These are phyloP conservation scores for Leccinum brunneo-olivaceum DNA, from an alignment of 1,284 basidiomycete species.

Conservation along the genomic window DNA sequence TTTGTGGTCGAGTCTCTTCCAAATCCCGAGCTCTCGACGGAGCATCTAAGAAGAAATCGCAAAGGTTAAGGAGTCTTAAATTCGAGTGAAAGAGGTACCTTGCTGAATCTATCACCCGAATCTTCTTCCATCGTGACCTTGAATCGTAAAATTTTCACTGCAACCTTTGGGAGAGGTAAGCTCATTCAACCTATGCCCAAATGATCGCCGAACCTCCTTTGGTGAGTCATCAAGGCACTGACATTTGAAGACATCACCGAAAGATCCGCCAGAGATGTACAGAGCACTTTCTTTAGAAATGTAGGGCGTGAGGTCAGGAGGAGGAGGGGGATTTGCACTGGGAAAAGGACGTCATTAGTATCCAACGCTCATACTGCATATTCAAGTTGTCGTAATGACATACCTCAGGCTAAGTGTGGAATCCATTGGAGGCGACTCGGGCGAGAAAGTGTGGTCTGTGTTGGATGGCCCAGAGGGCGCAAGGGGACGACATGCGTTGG, in stretches of 20 bases:
- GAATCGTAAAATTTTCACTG: not conserved
- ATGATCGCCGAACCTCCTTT: not conserved
- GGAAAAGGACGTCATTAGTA: too few relatives aligned
- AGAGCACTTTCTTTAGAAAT: not conserved
- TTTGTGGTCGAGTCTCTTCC: not conserved
- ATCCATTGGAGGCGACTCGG: not conserved
- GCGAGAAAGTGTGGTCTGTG: too few relatives aligned
- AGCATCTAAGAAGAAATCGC: not conserved
- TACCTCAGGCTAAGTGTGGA: not conserved
- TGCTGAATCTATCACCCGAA: not conserved
- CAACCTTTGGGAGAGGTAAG: not conserved
- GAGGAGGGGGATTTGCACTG: not conserved
- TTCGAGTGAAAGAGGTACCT: not conserved
- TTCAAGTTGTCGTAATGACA: not conserved
- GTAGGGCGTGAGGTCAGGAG: not conserved
- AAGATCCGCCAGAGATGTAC: not conserved
- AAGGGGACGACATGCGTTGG: not conserved
- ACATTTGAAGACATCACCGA: not conserved
- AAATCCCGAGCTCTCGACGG: not conserved
- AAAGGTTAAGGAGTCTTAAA: too few relatives aligned
- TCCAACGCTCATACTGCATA: not conserved
- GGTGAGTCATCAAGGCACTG: not conserved
- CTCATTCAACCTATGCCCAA: not conserved
- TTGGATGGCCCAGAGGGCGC: too few relatives aligned
- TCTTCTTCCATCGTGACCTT: not conserved